phyloP scores from a whole-genome alignment of 2,329 filamentous ascomycete genomes.

The Stylonectria norvegica region DNA sequence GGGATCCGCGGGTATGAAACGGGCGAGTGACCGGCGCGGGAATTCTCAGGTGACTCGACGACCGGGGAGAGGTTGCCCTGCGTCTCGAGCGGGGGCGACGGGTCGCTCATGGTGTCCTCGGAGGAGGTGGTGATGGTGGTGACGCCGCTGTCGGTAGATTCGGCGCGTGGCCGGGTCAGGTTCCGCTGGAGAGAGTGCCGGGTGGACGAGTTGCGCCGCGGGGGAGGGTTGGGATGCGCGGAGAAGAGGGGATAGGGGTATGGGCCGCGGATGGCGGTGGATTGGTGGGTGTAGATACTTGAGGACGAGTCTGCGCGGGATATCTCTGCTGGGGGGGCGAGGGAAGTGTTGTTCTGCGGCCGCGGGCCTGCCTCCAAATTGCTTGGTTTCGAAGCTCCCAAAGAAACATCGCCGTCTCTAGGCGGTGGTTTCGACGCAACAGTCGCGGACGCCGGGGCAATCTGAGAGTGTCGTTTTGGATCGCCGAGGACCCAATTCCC shows the following conservation, averaged over 20 bases:
- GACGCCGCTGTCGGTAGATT: slow-evolving; percentile 33
- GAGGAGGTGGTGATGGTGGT: slow-evolving; percentile 32
- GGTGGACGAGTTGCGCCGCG: slow-evolving; percentile 17
- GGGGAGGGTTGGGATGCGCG: slow-evolving; percentile 14
- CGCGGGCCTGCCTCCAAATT: not conserved
- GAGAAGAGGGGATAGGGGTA: slow-evolving; percentile 25
- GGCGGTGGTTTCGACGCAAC: slow-evolving; percentile 17
- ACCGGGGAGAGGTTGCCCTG: slow-evolving; percentile 46
- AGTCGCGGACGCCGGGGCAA: slow-evolving; percentile 16
- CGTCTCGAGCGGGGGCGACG: slow-evolving; percentile 15
- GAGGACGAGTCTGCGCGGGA: slow-evolving; percentile 22
- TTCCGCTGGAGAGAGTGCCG: slow-evolving; percentile 20
- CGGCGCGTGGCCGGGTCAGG: slow-evolving; percentile 19
- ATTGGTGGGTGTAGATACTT: slow-evolving; percentile 9
- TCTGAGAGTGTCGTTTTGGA: slow-evolving; percentile 27
- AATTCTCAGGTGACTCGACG: slow-evolving; percentile 44
- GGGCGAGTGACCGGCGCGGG: slow-evolving; percentile 30
- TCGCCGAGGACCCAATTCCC: slow-evolving; percentile 53
- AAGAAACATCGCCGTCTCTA: slow-evolving; percentile 15
- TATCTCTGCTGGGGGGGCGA: slow-evolving; percentile 33
- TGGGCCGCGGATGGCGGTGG: slow-evolving; percentile 16
- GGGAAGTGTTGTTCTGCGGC: slow-evolving; percentile 1
- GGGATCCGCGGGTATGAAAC: slow-evolving; percentile 32
- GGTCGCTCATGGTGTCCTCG: slow-evolving; percentile 20
- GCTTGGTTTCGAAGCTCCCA: slow-evolving; percentile 3